phyloP scores from a whole-genome alignment of 305 asterid genomes.

The Petunia hybrid region DNA sequence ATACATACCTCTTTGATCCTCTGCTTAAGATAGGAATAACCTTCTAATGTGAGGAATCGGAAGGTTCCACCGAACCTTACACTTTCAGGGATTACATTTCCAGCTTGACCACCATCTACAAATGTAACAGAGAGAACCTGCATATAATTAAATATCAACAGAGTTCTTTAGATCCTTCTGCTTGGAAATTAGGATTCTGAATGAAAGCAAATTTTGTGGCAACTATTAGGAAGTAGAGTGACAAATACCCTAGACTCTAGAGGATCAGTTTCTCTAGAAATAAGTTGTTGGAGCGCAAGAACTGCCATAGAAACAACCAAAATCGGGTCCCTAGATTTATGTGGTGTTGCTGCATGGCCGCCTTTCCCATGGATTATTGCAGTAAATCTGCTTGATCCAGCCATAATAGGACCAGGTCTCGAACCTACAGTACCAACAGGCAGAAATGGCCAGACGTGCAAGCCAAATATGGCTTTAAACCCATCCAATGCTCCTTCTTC shows the following conservation, averaged over 20 bases:
- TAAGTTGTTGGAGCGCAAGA: conserved; percentile 74
- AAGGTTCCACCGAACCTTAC: conserved; percentile 77
- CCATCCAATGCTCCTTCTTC: conserved; percentile 64
- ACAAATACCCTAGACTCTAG: conserved; percentile 64
- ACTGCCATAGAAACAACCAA: conserved; percentile 67
- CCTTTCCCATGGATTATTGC: conserved; percentile 56
- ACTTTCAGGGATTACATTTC: conserved; percentile 51
- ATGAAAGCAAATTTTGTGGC: background rate
- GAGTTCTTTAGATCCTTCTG: no score
- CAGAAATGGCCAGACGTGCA: conserved; percentile 61
- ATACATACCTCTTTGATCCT: conserved; percentile 69
- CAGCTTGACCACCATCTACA: conserved; percentile 45
- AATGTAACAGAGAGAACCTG: conserved; percentile 74
- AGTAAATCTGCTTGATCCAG: conserved; percentile 70
- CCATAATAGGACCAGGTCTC: conserved; percentile 72
- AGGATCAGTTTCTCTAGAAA: conserved; percentile 87
- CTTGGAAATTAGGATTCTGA: no score
- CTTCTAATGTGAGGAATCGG: conserved; percentile 59
- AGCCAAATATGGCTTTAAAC: conserved; percentile 62
- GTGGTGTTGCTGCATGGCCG: conserved; percentile 53
- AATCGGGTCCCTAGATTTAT: conserved; percentile 65
- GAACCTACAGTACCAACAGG: conserved; percentile 60
- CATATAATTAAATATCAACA: background rate
- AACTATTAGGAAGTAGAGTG: background rate
- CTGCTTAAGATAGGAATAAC: conserved; percentile 55